Evolutionary conservation across 768 basidiomycete genomes (phyloP), one percentile per base, ranked within the genome.

Genomic region (Trametes villosa): DNA sequence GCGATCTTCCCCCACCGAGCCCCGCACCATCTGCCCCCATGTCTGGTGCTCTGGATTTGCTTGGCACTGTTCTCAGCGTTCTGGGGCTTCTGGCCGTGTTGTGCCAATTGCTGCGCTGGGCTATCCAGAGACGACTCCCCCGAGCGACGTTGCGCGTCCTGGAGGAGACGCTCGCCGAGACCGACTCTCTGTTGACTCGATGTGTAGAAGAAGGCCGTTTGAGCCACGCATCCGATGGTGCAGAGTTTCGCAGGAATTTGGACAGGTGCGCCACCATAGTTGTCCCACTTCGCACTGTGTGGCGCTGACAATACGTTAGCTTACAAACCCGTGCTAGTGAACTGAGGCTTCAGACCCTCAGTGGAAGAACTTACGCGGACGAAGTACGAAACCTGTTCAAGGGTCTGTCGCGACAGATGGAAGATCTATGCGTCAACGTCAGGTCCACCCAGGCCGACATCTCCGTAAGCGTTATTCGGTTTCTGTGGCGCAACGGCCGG

Each of bases 71-170:
- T 12, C 15, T 55, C 1, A 46, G 45, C 18, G 20, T 50, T 22
- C 8, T 41, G 15, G 53, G 44, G 17, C 26, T 55, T 4, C 33
- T 61, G 9, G 53, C 60, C 20, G 12, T 61, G 6, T 12, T 61
- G 15, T 40, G 22, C 36, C 34, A 53, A 7, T 6, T 55, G 24
- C 24, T 45, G 13, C 27, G 6, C 44, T 45, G 44, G 44, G 27
- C 17, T 17, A 26, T 61, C 24, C 8, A 47, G n/a, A 41, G 34
- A 13, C 44, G 54, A 41, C 26, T 55, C 4, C 60, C 60, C 2
- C 29, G 34, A 4, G 13, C 46, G 2, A 40, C 41, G 34, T 4
- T 61, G 15, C 20, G 38, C 3, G 31, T 26, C 7, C 31, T 61
- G 3, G 46, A 61, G n/a, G 29, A 49, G 33, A 54, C 48, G 2